Evolutionary conservation across 768 basidiomycete genomes (phyloP).

Genomic region (Boletellus sp.): DNA sequence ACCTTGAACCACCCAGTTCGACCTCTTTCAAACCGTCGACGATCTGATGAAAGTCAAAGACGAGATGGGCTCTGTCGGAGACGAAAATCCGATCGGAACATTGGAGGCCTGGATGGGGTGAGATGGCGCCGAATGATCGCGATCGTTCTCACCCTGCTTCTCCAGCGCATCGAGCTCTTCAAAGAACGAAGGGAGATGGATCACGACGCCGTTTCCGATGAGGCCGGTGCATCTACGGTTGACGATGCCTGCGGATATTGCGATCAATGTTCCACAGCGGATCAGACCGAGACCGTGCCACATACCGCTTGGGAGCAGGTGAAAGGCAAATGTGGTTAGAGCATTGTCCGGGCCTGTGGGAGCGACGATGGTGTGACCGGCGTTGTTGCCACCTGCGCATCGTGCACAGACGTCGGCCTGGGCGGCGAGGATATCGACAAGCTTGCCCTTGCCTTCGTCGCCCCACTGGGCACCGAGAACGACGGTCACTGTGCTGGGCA

Average conservation of each 20-base stretch:
- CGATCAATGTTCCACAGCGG: neutral
- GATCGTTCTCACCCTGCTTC: slow-evolving; percentile 59
- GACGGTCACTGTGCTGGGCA: slow-evolving; percentile 47
- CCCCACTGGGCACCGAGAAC: slow-evolving; percentile 91
- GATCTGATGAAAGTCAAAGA: slow-evolving; percentile 99
- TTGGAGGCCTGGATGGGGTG: slow-evolving; percentile 60
- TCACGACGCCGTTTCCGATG: slow-evolving; percentile 94
- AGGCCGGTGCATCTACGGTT: slow-evolving; percentile 68
- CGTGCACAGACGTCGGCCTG: slow-evolving; percentile 90
- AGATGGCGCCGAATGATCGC: neutral
- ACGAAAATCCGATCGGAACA: slow-evolving; percentile 84
- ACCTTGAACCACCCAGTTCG: slow-evolving; percentile 89
- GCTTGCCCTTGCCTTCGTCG: slow-evolving; percentile 92
- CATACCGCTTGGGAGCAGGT: slow-evolving; percentile 87
- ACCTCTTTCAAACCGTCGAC: slow-evolving; percentile 98
- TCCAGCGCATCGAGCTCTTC: slow-evolving; percentile 84
- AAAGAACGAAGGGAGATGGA: slow-evolving; percentile 95
- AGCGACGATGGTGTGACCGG: slow-evolving; percentile 96
- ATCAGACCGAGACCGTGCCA: neutral
- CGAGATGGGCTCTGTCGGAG: slow-evolving; percentile 94
- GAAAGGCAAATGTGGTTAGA: slow-evolving; percentile 90
- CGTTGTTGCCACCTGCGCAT: slow-evolving; percentile 98
- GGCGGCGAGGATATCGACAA: slow-evolving; percentile 93
- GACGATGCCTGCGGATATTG: slow-evolving; percentile 14
- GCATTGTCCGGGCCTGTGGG: slow-evolving; percentile 63